Base-by-base conservation (phyloP, 345 rosid genomes). In the Salix dunnii region DNA sequence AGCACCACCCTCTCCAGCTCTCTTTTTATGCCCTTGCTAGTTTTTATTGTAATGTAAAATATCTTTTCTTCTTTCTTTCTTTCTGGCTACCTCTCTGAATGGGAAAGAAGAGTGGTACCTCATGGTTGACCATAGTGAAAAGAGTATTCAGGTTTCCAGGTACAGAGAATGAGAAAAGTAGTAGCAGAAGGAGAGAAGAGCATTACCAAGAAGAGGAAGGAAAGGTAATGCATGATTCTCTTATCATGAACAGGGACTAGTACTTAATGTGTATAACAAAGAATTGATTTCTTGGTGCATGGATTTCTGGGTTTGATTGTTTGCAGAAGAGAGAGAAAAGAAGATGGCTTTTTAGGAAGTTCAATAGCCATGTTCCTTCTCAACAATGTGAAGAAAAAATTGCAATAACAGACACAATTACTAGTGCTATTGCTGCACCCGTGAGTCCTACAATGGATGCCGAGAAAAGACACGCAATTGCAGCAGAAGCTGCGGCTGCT, bases 121-220 rank as follows among this genome's bases (percentile, higher is more conserved):
- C 78, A 64, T 80, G 80, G 77, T 62, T 80, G 31, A 72, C 77
- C 36, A 33, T 71, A 5, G 83, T 80, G 36, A 80, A 72, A 71
- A 67, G 79, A 61, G 83, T 80, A 12, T 80, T 80, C 80, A 76
- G 74, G 74, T 80, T 79, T 76, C 70, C 80, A 7, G 43, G 68
- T 58, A 76, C 72, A 64, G 68, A 67, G 51, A 70, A 61, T 1
- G 83, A 80, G 74, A 88, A 86, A 72, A 90, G 80, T 85, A 86
- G 75, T 65, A 70, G 80, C 78, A 79, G 85, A 75, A 80, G 85
- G 69, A 77, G 84, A 73, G 83, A 84, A 72, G 82, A 81, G 8
- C 80, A 73, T 35, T 89, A 79, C n/a, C 82, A 55, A n/a, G 70
- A 76, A 76, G 83, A 67, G 38, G 80, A 80, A 67, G 77, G 49